Percentiles rank a stretch among this genome's conserved stretches.
phyloP scores from a whole-genome alignment of 2,329 filamentous ascomycete species.

The Fusarium tuaranense region DNA sequence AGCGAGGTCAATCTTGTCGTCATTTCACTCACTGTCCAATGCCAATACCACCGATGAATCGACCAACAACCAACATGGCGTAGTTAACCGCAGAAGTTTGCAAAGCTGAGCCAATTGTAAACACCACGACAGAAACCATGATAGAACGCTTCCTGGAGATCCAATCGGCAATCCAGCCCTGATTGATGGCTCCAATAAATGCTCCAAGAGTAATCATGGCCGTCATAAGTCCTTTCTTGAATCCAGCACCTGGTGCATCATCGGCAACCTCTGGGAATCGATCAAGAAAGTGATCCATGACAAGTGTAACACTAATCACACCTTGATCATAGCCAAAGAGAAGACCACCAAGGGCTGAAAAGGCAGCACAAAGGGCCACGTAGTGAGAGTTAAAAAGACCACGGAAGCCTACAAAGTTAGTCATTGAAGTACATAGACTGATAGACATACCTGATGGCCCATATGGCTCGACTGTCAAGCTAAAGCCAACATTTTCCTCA shows the following conservation, averaged over 20 bases:
- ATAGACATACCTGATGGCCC: neutral
- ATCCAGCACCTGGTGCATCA: slow-evolving; percentile 51
- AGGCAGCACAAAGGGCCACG: slow-evolving; percentile 47
- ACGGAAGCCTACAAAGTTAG: neutral
- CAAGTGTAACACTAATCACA: slow-evolving; percentile 52
- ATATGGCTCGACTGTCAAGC: neutral
- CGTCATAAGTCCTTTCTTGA: slow-evolving; percentile 57
- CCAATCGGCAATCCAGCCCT: slow-evolving; percentile 51
- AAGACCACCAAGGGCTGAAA: slow-evolving; percentile 52
- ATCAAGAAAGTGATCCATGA: slow-evolving; percentile 49
- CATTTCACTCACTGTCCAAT: neutral
- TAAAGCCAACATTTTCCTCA: neutral
- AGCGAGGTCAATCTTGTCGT: neutral
- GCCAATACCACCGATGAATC: neutral
- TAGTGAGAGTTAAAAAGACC: neutral
- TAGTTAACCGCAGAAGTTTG: neutral
- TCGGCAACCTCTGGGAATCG: slow-evolving; percentile 49
- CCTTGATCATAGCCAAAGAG: slow-evolving; percentile 55
- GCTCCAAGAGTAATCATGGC: slow-evolving; percentile 60
- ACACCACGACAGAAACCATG: slow-evolving; percentile 48
- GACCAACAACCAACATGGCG: neutral
- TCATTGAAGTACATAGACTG: too few species aligned
- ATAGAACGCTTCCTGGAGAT: slow-evolving; percentile 50
- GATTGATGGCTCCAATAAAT: slow-evolving; percentile 59
- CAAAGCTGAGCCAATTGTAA: slow-evolving; percentile 52